Evolutionary conservation across 2,329 filamentous ascomycete genomes (phyloP), one percentile per base, ranked within the genome.

Genomic region (Monilinia fructigena): DNA sequence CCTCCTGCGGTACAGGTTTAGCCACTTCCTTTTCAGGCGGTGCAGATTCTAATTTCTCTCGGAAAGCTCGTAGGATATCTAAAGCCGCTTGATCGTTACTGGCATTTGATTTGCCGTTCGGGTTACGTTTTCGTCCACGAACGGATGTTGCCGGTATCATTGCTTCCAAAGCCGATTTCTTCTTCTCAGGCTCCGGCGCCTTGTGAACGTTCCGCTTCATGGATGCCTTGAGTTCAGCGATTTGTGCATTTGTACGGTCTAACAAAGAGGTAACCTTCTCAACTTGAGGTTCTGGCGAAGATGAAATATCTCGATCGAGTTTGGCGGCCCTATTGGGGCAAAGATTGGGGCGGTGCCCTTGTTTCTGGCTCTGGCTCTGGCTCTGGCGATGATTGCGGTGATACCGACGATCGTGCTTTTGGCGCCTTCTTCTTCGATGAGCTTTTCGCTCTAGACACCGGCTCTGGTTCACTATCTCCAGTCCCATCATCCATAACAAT

Each of bases 181-280:
- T 86, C 70, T 85, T 85, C 70, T 87, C 82, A 67, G 82, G 80
- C 38, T 82, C 81, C 1, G 82, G 79, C 70, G 80, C 82, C 0
- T 77, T 74, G 63, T 83, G 78, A 35, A 85, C 79, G 28, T 83
- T 89, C 45, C 91, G 84, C 75, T 88, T 89, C 89, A 95, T 92
- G 0, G 90, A 93, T 11, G 89, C 89, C 76, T 93, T 94, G 4
- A 95, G 80, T 1, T 89, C 89, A 5, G 89, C 90, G 64, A 94
- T 92, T 73, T 95, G 89, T 48, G 91, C 90, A 71, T 93, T 93
- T 3, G 90, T 91, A 70, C 82, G 82, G 69, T 92, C 88, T 12
- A 93, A 78, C 31, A 79, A 76, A n/a, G 78, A 75, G 3, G 73
- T 76, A 68, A 76, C 75, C 56, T 77, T 77, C 54, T 76, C 67